Evolutionary conservation across 1,139 yeast species (phyloP), one percentile per base, ranked within the genome.

Genomic region (Yamadazyma epiphylla): DNA sequence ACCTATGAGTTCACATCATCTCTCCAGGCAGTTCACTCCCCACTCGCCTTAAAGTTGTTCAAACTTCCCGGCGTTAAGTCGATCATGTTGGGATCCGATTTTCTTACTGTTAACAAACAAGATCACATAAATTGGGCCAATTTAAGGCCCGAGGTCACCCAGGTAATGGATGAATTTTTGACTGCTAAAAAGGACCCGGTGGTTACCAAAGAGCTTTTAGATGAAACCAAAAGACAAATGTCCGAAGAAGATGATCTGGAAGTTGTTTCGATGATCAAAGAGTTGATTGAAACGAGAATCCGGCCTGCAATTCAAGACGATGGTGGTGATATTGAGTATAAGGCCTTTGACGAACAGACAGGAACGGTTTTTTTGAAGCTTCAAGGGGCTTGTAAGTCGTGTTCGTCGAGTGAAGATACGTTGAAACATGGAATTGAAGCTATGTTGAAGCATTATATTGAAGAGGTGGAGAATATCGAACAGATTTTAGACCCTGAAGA

Each of bases 231-330:
- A 22, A 51, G 55, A 16, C 77, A 73, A 26, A 30, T 39, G 13
- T 47, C 36, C 5, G 52, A 49, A 19, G 51, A 53, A 19, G 65
- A 70, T 10, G 81, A 75, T 39, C 60, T 64, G 28, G 81, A 75
- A 53, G 77, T 89, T 3, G 88, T 91, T 30, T 75, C 84, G 10
- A 83, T 91, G 86, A 88, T 91, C 48, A 88, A 89, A 49, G 99
- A 91, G 55, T 70, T 91, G 31, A 83, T 91, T 35, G 89, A 86
- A 48, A 91, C 99, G 4, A 76, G 97, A 48, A 89, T 91, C 38
- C 76, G 96, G 46, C 98, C 99, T 1, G 97, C 97, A 0, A 81
- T 83, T 39, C 84, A 80, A 53, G 94, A 83, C 41, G 94, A 83
- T 50, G 94, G 94, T 31, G 94, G 91, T 12, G 91, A 82, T 51